Evolutionary conservation across 164 flowering plant species (phyloP).

Genomic region (Nymphaea colorata): DNA sequence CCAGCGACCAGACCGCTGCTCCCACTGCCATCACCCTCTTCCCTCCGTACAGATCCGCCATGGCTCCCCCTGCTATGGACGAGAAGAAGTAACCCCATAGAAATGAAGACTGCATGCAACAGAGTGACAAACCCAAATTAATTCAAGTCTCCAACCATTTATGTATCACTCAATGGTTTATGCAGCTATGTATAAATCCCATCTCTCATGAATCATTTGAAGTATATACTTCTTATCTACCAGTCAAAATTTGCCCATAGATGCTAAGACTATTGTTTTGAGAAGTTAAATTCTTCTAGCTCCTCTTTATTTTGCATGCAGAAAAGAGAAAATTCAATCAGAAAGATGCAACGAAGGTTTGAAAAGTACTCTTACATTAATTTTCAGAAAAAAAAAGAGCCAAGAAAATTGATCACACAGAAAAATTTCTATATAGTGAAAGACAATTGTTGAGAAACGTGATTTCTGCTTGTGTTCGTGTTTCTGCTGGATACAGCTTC

Average conservation of each 20-base stretch:
- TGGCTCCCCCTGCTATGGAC: constrained; percentile 72
- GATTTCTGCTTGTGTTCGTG: too few species aligned
- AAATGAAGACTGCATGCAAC: constrained; percentile 61
- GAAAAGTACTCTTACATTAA: too few species aligned
- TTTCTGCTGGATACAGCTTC: too few species aligned
- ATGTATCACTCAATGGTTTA: neutral
- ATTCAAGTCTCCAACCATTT: neutral
- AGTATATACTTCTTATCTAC: neutral
- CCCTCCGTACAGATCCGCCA: constrained; percentile 86
- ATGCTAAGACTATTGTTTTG: neutral
- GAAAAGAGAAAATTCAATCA: too few species aligned
- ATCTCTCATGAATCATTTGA: too few species aligned
- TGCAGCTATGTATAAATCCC: neutral
- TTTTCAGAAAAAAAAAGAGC: too few species aligned
- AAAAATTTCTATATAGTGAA: too few species aligned
- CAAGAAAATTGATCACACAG: too few species aligned
- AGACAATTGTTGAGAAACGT: too few species aligned
- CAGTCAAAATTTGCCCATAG: neutral
- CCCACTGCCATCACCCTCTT: constrained; percentile 82
- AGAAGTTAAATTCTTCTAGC: neutral
- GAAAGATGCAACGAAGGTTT: too few species aligned
- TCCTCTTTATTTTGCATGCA: neutral
- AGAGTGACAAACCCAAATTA: neutral
- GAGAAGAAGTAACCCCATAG: constrained; percentile 96
- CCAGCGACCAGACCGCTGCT: constrained; percentile 81